Evolutionary conservation across 495 filamentous ascomycete genomes (phyloP).

Genomic region (Penicillium manginii): DNA sequence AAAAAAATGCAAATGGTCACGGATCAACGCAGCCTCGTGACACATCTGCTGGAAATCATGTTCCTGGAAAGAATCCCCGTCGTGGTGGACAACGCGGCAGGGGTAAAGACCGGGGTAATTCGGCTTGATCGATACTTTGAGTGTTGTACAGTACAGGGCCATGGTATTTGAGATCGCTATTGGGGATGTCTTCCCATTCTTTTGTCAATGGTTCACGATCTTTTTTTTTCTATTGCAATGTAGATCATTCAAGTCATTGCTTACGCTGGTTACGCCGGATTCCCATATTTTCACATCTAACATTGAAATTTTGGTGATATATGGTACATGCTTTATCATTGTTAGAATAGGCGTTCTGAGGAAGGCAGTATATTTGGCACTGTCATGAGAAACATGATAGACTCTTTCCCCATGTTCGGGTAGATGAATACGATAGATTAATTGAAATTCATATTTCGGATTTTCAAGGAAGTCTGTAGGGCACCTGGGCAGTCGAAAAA

Average conservation of each 20-base stretch:
- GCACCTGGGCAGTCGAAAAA: too few species aligned
- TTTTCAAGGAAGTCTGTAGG: too few species aligned
- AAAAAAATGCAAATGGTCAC: conserved; percentile 18
- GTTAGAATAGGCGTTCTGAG: neutral
- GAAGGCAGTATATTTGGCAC: neutral
- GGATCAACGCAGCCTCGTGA: conserved; percentile 9
- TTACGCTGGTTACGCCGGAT: neutral
- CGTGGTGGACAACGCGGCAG: conserved; percentile 28
- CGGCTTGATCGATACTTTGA: neutral
- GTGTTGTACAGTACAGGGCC: neutral
- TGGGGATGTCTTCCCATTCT: neutral
- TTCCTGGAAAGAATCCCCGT: conserved; percentile 16
- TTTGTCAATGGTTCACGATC: neutral
- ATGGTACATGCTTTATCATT: neutral
- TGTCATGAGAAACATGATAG: neutral
- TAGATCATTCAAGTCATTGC: neutral
- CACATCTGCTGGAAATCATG: conserved; percentile 5
- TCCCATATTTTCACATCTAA: neutral
- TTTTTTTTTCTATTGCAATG: neutral
- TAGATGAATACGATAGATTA: neutral
- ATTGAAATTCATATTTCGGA: too few species aligned
- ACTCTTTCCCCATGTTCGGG: neutral
- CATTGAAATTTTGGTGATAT: neutral
- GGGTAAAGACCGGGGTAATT: conserved; percentile 17
- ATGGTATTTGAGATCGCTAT: neutral